Base-by-base conservation (phyloP, 331 rosid genomes). In the Quercus lobata region DNA sequence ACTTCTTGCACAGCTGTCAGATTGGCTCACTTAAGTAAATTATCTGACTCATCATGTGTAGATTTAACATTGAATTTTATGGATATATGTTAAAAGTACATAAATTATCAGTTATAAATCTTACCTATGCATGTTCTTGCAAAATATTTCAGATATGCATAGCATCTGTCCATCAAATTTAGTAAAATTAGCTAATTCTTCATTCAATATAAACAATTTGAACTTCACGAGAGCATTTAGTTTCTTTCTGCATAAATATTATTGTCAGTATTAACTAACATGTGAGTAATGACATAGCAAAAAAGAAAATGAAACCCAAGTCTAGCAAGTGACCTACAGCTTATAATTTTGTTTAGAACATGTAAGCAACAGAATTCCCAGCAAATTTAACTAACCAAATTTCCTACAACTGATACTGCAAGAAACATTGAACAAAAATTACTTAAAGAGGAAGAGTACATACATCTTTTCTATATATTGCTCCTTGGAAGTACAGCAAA, bases 401-500 rank as follows among this genome's bases (percentile, higher is more conserved):
- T 21, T 37, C 60, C 71, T 25, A 1, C 56, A 22, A 1, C 72
- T 32, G 4, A 79, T 69, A 58, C 63, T 34, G 57, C 58, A 81
- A 78, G 46, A 58, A 81, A 54, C 29, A 80, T 71, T 30, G 76
- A 37, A 69, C 16, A 74, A 84, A 46, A 15, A 75, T n/a, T 22
- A 79, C 22, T 60, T 4, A 81, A 65, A 70, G 70, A 76, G 77
- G 62, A 78, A 84, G 81, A 15, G 72, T 6, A 86, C 95, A 44
- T 87, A 93, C 98, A 88, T 86, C 98, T 82, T 94, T 94, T 81
- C 97, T 80, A 78, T 92, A 88, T 79, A 92, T 92, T 32, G 93
- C 98, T 76, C 98, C 98, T 88, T 92, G 98, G 72, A 94, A 94
- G 87, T 86, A 94, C 0, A 94, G 83, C 89, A 94, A 89, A 2